Percentiles rank a stretch among this genome's conserved stretches.
These are phyloP conservation scores for Botrytis sinoallii DNA, from an alignment of 2,329 filamentous ascomycete species.

Conservation along the genomic window DNA sequence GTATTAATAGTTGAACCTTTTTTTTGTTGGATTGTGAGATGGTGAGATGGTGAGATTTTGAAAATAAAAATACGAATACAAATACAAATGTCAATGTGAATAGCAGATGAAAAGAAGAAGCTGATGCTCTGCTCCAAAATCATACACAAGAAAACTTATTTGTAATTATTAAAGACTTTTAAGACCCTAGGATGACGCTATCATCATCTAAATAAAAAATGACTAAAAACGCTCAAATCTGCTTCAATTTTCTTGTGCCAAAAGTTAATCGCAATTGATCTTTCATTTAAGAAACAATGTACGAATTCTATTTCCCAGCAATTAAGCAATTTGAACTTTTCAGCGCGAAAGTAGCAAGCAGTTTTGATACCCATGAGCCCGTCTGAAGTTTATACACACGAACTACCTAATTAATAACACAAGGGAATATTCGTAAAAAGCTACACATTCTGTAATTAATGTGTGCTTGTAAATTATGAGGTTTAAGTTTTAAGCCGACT, in stretches of 20 bases:
- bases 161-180: constrained; percentile 17
- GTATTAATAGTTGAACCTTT: not conserved
- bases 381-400: constrained; percentile 20
- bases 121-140: not conserved
- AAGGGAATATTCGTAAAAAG: constrained; percentile 13
- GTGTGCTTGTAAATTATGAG: constrained; percentile 17
- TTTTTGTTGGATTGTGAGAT: not conserved
- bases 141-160: constrained; percentile 7
- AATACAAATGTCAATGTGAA: not conserved
- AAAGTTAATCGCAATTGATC: constrained; percentile 11
- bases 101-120: not conserved
- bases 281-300: not conserved
- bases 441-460: constrained; percentile 15
- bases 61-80: not conserved
- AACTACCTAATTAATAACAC: constrained; percentile 19
- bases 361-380: constrained; percentile 13
- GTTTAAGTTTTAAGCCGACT: constrained; percentile 59
- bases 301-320: constrained; percentile 5
- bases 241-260: constrained; percentile 15
- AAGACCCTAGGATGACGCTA: constrained; percentile 17
- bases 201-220: constrained; percentile 13
- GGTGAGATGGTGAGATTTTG: too few species aligned
- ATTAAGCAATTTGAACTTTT: constrained; percentile 16
- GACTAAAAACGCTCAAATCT: constrained; percentile 21
- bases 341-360: constrained; percentile 18